phyloP scores from a whole-genome alignment of 495 filamentous ascomycete species.

The Cercophora sp. region DNA sequence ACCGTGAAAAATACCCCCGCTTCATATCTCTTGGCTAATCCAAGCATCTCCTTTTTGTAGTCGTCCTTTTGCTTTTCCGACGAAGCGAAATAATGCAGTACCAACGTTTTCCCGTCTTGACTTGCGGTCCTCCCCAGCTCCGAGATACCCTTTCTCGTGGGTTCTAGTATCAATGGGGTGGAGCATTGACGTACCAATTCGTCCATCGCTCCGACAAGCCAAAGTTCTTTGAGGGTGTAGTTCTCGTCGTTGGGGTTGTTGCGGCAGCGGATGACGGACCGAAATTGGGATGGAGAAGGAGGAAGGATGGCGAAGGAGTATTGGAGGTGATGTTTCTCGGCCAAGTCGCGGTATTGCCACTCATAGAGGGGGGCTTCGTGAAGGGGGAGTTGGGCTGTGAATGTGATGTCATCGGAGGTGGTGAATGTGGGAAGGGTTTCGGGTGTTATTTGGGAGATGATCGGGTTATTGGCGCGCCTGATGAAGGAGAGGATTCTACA shows the following conservation, averaged over 20 bases:
- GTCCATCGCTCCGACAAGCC: slow-evolving; percentile 28
- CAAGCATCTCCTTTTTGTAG: slow-evolving; percentile 28
- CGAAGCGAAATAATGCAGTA: slow-evolving; percentile 38
- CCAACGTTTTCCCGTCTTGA: slow-evolving; percentile 35
- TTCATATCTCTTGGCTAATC: slow-evolving; percentile 41
- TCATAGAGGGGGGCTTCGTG: slow-evolving; percentile 22
- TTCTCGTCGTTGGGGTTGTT: slow-evolving; percentile 36
- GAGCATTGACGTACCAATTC: slow-evolving; percentile 31
- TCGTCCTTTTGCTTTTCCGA: slow-evolving; percentile 20
- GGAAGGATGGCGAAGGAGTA: slow-evolving; percentile 35
- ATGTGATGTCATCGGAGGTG: slow-evolving; percentile 30
- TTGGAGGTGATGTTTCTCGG: slow-evolving; percentile 29
- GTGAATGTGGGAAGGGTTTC: slow-evolving; percentile 29
- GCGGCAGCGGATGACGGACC: slow-evolving; percentile 32
- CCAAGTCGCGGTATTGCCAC: slow-evolving; percentile 21
- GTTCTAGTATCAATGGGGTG: slow-evolving; percentile 36
- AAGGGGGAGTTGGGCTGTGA: slow-evolving; percentile 34
- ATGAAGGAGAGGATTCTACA: slow-evolving; percentile 37
- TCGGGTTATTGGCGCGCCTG: slow-evolving; percentile 30
- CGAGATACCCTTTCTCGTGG: slow-evolving; percentile 35
- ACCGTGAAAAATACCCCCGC: slow-evolving; percentile 40
- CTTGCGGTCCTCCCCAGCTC: slow-evolving; percentile 12
- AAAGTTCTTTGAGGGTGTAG: slow-evolving; percentile 30
- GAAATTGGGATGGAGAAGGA: slow-evolving; percentile 6
- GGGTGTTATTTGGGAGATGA: slow-evolving; percentile 22